Conservation (phyloP, 1,284 basidiomycete genomes). For the Leccinum solheimii region DNA sequence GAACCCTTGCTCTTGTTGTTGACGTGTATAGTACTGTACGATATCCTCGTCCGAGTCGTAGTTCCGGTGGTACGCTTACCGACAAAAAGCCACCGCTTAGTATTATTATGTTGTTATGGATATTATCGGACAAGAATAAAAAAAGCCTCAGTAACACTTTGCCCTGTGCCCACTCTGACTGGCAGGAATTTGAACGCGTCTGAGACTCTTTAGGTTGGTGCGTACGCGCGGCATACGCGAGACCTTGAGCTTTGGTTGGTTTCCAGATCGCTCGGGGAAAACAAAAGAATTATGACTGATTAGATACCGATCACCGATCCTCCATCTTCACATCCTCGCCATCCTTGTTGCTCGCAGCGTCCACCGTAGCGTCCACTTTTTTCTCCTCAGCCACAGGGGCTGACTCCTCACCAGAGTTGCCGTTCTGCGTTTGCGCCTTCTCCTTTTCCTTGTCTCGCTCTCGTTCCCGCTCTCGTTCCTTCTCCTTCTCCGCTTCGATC, state of each 20-base stretch:
- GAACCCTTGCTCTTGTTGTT: too few relatives aligned
- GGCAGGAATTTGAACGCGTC: neutral
- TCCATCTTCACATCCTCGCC: conserved; percentile 61
- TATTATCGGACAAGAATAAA: neutral
- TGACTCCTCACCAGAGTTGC: conserved; percentile 17
- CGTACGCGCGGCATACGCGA: too few relatives aligned
- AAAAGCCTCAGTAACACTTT: too few relatives aligned
- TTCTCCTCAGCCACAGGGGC: conserved; percentile 16
- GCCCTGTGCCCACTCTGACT: neutral
- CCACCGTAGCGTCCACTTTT: conserved; percentile 10
- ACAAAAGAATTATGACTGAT: neutral
- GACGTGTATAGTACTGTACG: too few relatives aligned
- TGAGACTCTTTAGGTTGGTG: too few relatives aligned
- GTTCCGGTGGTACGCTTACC: too few relatives aligned
- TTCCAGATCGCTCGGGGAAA: neutral
- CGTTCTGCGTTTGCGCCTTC: conserved; percentile 13
- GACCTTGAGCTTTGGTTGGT: neutral
- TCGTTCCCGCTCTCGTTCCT: conserved; percentile 39
- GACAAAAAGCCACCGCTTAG: too few relatives aligned
- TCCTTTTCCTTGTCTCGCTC: conserved; percentile 37
- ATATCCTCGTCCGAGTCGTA: too few relatives aligned
- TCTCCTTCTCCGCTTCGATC: conserved; percentile 63
- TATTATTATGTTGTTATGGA: too few relatives aligned
- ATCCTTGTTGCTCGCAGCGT: conserved; percentile 28
- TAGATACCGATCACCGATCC: conserved; percentile 24